These are phyloP conservation scores for Pyrenophora seminiperda DNA, from an alignment of 2,329 filamentous ascomycete species.

Conservation along the genomic window DNA sequence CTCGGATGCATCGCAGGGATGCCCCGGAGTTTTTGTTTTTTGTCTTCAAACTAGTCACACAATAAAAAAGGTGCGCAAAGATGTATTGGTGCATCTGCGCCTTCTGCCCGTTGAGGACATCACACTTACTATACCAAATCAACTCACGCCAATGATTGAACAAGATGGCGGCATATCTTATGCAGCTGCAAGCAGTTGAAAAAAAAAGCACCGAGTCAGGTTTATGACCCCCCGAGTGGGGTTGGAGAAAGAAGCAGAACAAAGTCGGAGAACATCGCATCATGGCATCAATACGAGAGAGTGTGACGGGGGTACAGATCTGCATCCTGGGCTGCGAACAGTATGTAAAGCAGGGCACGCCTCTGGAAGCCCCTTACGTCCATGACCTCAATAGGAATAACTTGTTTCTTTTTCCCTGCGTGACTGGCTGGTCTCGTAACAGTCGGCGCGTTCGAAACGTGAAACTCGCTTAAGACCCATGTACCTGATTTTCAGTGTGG, in stretches of 20 bases:
- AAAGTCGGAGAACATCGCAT: conserved; percentile 1
- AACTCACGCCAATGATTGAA: too few species aligned
- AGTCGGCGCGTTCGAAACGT: neutral
- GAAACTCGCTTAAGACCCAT: conserved; percentile 6
- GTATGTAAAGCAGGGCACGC: conserved; percentile 1
- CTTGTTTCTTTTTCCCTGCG: neutral
- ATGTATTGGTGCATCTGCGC: too few species aligned
- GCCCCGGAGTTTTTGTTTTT: too few species aligned
- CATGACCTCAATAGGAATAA: neutral
- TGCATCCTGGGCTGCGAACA: conserved; percentile 3
- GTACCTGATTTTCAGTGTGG: neutral
- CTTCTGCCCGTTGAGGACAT: too few species aligned
- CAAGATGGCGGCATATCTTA: too few species aligned
- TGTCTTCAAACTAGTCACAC: too few species aligned
- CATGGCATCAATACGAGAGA: neutral
- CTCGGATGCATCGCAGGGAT: too few species aligned
- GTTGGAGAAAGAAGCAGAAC: neutral
- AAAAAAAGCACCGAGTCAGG: too few species aligned
- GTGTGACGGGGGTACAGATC: neutral
- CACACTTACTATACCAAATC: too few species aligned
- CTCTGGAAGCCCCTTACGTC: neutral
- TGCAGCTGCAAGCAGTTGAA: too few species aligned
- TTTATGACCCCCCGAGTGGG: neutral
- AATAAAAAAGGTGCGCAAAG: too few species aligned
- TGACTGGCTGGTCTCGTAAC: neutral